Conservation (phyloP, 208 protist genomes). For the Porcisia hertigi region DNA sequence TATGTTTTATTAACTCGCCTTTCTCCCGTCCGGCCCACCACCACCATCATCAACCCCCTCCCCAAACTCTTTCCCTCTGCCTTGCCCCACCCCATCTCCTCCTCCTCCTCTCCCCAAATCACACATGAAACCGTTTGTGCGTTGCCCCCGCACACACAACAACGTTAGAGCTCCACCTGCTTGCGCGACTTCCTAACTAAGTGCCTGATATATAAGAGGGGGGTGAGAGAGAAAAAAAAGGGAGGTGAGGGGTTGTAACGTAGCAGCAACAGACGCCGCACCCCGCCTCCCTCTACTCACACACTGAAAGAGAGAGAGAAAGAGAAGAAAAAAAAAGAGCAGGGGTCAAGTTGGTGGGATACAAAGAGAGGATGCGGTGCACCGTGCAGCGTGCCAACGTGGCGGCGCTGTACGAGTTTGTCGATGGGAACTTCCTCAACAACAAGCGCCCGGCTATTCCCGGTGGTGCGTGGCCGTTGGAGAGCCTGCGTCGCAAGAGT, state of each 20-base stretch:
- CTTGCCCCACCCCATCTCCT: neutral
- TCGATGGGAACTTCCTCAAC: slow-evolving; percentile 88
- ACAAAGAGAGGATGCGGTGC: slow-evolving; percentile 28
- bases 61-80: neutral
- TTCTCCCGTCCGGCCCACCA: no score
- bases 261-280: no score
- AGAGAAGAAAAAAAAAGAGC: neutral
- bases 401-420: slow-evolving; percentile 88
- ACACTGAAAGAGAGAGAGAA: neutral
- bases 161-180: no score
- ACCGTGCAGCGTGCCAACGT: slow-evolving; percentile 37
- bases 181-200: no score
- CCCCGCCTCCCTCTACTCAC: no score
- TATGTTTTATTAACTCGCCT: neutral
- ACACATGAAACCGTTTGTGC: neutral
- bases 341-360: no score
- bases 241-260: no score
- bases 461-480: slow-evolving; percentile 86
- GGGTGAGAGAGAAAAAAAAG: no score
- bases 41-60: neutral
- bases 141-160: no score
- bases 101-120: neutral
- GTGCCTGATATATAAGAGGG: no score
- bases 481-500: slow-evolving; percentile 85
- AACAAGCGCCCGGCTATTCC: slow-evolving; percentile 87